Evolutionary conservation across 1,139 yeast species (phyloP), one percentile per base, ranked within the genome.

Genomic region (Saccharomyces hybrid): DNA sequence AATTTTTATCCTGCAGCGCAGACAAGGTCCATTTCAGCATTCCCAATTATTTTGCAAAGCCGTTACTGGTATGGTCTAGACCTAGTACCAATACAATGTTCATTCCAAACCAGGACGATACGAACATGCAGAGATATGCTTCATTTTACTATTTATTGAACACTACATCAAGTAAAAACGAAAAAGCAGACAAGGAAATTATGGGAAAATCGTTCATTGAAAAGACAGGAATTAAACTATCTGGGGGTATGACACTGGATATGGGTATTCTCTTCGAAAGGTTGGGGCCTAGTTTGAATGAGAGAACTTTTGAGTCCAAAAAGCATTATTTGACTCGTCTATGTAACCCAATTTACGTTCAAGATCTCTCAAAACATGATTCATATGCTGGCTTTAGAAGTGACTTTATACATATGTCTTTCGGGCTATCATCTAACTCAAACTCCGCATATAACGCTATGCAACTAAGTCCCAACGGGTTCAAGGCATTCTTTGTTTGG

Each of bases 321-420:
- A 89, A 95, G 0, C 97, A 91, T 68, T 85, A 84, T 67, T 81
- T 84, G 3, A 77, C 90, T 7, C 71, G 79, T 27, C 70, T 89
- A 44, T 76, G 72, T 53, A 82, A 85, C 63, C 96, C 96, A 0
- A 74, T 80, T 4, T 81, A 65, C 63, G 80, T 87, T 3, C 62
- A 73, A 9, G 74, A 77, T 55, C 51, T 60, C 3, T 67, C 71
- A 1, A 69, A 65, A 0, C 84, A 84, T 62, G 98, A 93, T 68
- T 88, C 96, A 0, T 91, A 84, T 64, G 67, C 68, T 4, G 95
- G 88, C 0, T 91, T 87, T 71, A 74, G 98, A 66, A 83, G 95
- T 54, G 83, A 87, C 52, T 87, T 79, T 62, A 61, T 90, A 16
- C 96, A 89, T 66, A 74, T 91, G 79, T 88, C 95, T 0, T 76